A percentile compares a stretch with the other conserved stretches of the same genome.
Conservation (phyloP, 164 flowering plant genomes). For the Cinnamomum micranthum region DNA sequence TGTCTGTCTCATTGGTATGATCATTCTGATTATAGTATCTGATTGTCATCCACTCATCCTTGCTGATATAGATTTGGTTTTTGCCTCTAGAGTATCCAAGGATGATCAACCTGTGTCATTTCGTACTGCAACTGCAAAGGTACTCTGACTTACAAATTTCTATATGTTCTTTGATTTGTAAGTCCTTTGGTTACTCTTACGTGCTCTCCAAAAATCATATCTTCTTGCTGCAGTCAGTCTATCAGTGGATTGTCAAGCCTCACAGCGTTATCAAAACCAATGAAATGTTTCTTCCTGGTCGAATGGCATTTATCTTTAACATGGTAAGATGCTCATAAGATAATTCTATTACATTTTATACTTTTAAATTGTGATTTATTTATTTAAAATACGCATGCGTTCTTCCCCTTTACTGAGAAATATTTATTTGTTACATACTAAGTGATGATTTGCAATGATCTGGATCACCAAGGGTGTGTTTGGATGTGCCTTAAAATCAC, state of each 20-base stretch:
- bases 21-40: neutral
- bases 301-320: slow-evolving; percentile 87
- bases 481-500: neutral
- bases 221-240: slow-evolving; percentile 68
- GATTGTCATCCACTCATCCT: neutral
- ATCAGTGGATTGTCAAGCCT: slow-evolving; percentile 93
- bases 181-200: slow-evolving; percentile 3
- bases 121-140: slow-evolving; percentile 91
- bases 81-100: slow-evolving; percentile 45
- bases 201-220: neutral
- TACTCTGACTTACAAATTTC: slow-evolving; percentile 13
- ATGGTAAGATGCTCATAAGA: slow-evolving; percentile 43
- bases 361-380: neutral
- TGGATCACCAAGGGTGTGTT: neutral
- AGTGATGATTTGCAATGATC: neutral
- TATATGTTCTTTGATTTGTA: neutral
- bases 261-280: slow-evolving; percentile 69
- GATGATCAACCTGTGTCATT: slow-evolving; percentile 79
- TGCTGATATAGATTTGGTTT: neutral
- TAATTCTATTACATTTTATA: neutral
- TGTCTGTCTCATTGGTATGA: neutral
- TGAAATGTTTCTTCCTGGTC: slow-evolving; percentile 98
- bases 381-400: no score
- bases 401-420: no score
- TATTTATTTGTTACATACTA: neutral